phyloP scores from a whole-genome alignment of 805 yeast species.

The Isabelozyma rhagii region DNA sequence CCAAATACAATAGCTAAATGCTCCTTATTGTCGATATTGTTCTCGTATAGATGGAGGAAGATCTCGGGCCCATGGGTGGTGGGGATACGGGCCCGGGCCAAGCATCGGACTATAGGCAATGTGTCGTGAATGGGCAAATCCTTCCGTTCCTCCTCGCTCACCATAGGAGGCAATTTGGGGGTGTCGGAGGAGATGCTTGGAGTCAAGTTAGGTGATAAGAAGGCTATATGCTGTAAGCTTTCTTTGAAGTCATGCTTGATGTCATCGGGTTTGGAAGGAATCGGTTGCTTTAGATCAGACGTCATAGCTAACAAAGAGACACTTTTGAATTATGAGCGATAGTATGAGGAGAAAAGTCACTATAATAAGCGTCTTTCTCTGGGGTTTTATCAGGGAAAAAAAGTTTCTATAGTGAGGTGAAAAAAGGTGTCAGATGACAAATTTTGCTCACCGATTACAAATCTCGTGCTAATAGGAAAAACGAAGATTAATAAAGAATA shows the following conservation, averaged over 20 bases:
- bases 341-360: neutral
- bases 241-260: neutral
- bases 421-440: too few relatives aligned
- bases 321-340: neutral
- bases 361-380: neutral
- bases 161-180: conserved; percentile 9
- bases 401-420: too few relatives aligned
- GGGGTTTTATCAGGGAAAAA: too few relatives aligned
- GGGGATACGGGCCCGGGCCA: conserved; percentile 94
- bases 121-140: conserved; percentile 43
- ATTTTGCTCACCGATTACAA: too few relatives aligned
- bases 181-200: conserved; percentile 10
- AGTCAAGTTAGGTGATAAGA: conserved; percentile 20
- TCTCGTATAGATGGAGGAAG: conserved; percentile 83
- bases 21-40: conserved; percentile 85
- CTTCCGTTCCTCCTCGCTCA: conserved; percentile 25
- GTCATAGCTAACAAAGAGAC: neutral
- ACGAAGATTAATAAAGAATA: too few relatives aligned
- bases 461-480: too few relatives aligned
- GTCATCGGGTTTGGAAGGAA: neutral
- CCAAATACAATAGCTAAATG: conserved; percentile 97
- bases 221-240: conserved; percentile 15
- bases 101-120: conserved; percentile 78
- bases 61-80: conserved; percentile 95
- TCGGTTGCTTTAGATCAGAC: neutral